These are phyloP conservation scores for Begonia fuchsioides DNA, from an alignment of 306 rosid species.

Conservation along the genomic window DNA sequence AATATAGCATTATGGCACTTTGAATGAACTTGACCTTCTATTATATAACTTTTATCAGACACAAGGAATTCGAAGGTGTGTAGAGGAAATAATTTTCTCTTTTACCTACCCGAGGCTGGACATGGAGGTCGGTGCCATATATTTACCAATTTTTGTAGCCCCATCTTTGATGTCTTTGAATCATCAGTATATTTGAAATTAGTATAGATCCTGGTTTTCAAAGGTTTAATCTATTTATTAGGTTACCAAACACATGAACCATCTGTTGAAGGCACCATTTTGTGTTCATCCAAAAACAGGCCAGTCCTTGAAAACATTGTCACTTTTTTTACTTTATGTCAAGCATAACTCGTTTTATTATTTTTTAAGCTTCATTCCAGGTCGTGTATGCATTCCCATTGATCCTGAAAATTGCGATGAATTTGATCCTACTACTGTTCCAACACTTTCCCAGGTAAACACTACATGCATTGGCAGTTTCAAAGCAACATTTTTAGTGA, in stretches of 20 bases:
- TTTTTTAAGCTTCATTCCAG: constrained; percentile 25
- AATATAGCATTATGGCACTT: too few species aligned
- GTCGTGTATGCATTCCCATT: constrained; percentile 70
- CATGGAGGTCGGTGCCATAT: constrained; percentile 49
- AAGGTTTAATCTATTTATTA: constrained; percentile 16
- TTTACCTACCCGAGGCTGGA: constrained; percentile 85
- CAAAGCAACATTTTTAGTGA: too few species aligned
- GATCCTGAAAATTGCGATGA: constrained; percentile 70
- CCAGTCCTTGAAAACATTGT: constrained; percentile 6
- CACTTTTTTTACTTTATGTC: constrained; percentile 1
- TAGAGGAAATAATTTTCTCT: constrained; percentile 81
- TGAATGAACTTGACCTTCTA: too few species aligned
- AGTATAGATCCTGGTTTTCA: background rate
- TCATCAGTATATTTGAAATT: too few species aligned
- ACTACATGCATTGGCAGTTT: too few species aligned
- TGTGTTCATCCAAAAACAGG: constrained; percentile 88
- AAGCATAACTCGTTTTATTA: constrained; percentile 6
- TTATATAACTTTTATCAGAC: constrained; percentile 16
- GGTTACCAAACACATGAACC: constrained; percentile 92
- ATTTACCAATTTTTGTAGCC: background rate
- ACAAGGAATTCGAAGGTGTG: constrained; percentile 51
- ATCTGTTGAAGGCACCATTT: constrained; percentile 79
- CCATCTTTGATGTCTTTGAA: background rate
- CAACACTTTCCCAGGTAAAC: constrained; percentile 59
- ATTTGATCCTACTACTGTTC: constrained; percentile 73